Conservation (phyloP, 179 eudicot species). For the Drosera spatulata region DNA sequence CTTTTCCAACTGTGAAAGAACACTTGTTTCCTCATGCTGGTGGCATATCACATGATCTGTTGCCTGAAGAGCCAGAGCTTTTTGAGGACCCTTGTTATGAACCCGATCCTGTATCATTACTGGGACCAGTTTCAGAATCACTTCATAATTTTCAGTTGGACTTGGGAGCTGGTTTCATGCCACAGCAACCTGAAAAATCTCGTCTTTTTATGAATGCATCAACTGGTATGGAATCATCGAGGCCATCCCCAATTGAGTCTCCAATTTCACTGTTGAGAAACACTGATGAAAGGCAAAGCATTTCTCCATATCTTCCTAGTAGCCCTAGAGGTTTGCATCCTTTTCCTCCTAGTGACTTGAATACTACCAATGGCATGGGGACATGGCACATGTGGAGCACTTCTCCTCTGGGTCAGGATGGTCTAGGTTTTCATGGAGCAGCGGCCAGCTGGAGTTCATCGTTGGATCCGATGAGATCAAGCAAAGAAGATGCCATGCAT, state of each 20-base stretch:
- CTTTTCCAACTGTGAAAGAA: slow-evolving; percentile 44
- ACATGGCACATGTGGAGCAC: slow-evolving; percentile 94
- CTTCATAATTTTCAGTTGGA: slow-evolving; percentile 82
- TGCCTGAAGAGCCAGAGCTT: slow-evolving; percentile 79
- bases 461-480: slow-evolving; percentile 41
- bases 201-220: slow-evolving; percentile 31
- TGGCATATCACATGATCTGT: slow-evolving; percentile 38
- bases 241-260: slow-evolving; percentile 88
- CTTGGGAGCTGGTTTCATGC: slow-evolving; percentile 47
- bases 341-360: slow-evolving; percentile 28
- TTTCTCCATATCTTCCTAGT: slow-evolving; percentile 31
- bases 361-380: slow-evolving; percentile 39
- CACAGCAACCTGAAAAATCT: slow-evolving; percentile 43
- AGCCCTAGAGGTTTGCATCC: slow-evolving; percentile 44
- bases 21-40: slow-evolving; percentile 41
- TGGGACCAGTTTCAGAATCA: slow-evolving; percentile 97
- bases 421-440: slow-evolving; percentile 51
- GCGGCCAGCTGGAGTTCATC: slow-evolving; percentile 53
- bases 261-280: slow-evolving; percentile 64
- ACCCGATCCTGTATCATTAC: slow-evolving; percentile 88
- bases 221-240: slow-evolving; percentile 38
- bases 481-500: slow-evolving; percentile 38
- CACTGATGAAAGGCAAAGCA: slow-evolving; percentile 47
- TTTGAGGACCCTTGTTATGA: slow-evolving; percentile 98
- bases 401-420: slow-evolving; percentile 76